Conservation (phyloP, 331 rosid species). For the Spiraea crenata region DNA sequence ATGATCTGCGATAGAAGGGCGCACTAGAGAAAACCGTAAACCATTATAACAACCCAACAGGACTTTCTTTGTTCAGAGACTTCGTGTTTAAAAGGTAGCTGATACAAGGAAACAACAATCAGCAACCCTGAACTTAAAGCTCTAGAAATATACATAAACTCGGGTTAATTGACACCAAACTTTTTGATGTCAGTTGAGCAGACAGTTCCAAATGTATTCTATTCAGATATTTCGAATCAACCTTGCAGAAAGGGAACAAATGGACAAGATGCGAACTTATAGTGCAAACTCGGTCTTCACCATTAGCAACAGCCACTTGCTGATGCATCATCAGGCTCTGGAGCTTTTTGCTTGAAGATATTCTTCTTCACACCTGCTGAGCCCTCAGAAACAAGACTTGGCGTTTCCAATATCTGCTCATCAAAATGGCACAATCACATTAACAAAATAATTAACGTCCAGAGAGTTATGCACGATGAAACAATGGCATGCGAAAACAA, state of each 20-base stretch:
- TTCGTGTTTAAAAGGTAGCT: too few species aligned
- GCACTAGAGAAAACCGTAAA: too few species aligned
- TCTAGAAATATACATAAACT: not conserved
- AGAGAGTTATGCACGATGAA: too few species aligned
- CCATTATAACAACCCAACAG: too few species aligned
- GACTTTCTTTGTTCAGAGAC: too few species aligned
- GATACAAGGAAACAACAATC: not conserved
- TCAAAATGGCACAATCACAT: constrained; percentile 14
- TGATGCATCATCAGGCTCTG: constrained; percentile 42
- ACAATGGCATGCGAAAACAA: not conserved
- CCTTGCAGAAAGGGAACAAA: not conserved
- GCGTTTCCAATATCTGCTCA: constrained; percentile 71
- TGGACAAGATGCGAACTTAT: not conserved
- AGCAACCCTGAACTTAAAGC: not conserved
- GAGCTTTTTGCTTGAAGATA: constrained; percentile 67
- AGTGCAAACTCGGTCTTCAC: not conserved
- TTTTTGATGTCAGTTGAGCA: not conserved
- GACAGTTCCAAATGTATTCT: not conserved
- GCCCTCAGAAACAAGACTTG: constrained; percentile 69
- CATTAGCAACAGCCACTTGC: constrained; percentile 66
- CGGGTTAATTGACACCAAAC: not conserved
- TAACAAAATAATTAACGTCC: not conserved
- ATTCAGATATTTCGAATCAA: not conserved
- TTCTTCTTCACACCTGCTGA: constrained; percentile 67
- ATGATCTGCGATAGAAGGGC: too few species aligned